Conservation (phyloP, 306 rosid species). For the Phaseolus lunatus region DNA sequence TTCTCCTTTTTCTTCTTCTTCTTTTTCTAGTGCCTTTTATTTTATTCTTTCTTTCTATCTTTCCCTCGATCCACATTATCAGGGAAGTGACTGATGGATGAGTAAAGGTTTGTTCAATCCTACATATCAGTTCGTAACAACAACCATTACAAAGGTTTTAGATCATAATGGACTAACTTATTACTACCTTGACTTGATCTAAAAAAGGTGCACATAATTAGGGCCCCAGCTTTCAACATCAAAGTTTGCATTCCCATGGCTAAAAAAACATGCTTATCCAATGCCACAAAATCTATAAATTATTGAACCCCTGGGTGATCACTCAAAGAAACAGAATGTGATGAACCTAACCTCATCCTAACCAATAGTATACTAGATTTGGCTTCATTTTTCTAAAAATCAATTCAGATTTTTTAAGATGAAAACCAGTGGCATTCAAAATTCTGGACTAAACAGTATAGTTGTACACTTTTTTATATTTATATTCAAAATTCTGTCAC, state of each 20-base stretch:
- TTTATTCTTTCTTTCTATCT: constrained; percentile 42
- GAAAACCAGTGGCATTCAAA: background rate
- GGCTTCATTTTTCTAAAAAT: background rate
- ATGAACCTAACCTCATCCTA: constrained; percentile 28
- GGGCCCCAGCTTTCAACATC: constrained; percentile 47
- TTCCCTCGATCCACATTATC: constrained; percentile 63
- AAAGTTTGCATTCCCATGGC: constrained; percentile 8
- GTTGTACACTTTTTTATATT: fast-evolving
- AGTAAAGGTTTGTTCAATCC: constrained; percentile 54
- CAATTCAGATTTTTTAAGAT: background rate
- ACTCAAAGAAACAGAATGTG: constrained; percentile 32
- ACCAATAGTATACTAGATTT: background rate
- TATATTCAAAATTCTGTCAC: no score
- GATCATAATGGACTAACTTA: constrained; percentile 44
- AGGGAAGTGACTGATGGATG: constrained; percentile 51
- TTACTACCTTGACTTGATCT: constrained; percentile 49
- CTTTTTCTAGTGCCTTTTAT: constrained; percentile 38
- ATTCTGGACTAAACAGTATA: no score
- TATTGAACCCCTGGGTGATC: constrained; percentile 46
- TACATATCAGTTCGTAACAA: constrained; percentile 54
- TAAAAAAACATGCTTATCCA: constrained; percentile 27
- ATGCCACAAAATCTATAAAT: constrained; percentile 42
- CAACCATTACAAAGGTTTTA: constrained; percentile 45
- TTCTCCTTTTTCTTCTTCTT: background rate
- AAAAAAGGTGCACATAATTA: constrained; percentile 25